Conservation (phyloP, 2,329 filamentous ascomycete genomes). For the Ceratocystis destructans region DNA sequence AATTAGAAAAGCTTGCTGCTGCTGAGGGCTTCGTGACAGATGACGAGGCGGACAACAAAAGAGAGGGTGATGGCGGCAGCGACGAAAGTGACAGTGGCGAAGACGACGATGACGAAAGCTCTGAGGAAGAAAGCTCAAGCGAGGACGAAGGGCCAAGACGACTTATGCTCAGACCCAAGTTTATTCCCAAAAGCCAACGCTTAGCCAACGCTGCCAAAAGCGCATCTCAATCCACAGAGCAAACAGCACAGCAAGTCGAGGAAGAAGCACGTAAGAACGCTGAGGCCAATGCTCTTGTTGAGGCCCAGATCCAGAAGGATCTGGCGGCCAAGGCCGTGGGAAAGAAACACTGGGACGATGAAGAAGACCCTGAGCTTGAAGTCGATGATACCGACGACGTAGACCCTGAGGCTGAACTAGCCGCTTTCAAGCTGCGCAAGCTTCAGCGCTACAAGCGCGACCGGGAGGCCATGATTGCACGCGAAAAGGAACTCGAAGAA, state of each 20-base stretch:
- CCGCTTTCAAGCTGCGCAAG: constrained; percentile 89
- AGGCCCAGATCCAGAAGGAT: constrained; percentile 76
- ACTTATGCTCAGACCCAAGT: constrained; percentile 49
- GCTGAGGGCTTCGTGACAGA: constrained; percentile 53
- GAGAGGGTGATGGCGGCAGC: constrained; percentile 26
- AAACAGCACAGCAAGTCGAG: constrained; percentile 30
- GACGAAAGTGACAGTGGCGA: constrained; percentile 32
- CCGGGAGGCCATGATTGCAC: constrained; percentile 67
- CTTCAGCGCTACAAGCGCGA: constrained; percentile 78
- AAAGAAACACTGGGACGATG: constrained; percentile 79
- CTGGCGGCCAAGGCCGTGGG: constrained; percentile 58
- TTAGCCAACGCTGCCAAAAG: constrained; percentile 23
- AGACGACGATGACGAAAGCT: constrained; percentile 27
- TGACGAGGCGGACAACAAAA: constrained; percentile 28
- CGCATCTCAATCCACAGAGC: constrained; percentile 19
- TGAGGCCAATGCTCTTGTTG: constrained; percentile 64
- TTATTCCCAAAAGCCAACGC: constrained; percentile 46
- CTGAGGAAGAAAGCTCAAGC: constrained; percentile 34
- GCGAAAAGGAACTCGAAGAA: constrained; percentile 76
- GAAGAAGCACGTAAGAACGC: constrained; percentile 54
- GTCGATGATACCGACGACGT: constrained; percentile 81
- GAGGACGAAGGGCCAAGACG: constrained; percentile 45
- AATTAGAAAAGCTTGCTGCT: constrained; percentile 34
- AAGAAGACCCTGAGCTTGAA: constrained; percentile 51
- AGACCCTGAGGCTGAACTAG: constrained; percentile 76